Evolutionary conservation across 2,329 filamentous ascomycete genomes (phyloP).

Genomic region (Fusarium ambrosium): DNA sequence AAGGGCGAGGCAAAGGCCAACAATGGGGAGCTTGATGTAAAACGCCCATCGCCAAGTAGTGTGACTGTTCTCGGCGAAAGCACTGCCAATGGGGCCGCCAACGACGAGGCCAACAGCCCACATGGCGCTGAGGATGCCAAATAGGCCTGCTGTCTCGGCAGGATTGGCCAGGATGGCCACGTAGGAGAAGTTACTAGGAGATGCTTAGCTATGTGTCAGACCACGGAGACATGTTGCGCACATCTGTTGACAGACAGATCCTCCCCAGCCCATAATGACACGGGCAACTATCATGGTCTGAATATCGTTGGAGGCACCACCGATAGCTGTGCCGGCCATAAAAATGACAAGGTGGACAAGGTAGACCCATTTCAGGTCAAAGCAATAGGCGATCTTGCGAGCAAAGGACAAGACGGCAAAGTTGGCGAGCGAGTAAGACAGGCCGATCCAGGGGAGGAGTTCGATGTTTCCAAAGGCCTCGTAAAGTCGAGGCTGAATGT

Average conservation of each 20-base stretch:
- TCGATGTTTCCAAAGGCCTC: slow-evolving; percentile 59
- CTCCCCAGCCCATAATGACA: neutral
- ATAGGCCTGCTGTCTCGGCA: neutral
- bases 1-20: slow-evolving; percentile 51
- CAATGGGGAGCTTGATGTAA: slow-evolving; percentile 63
- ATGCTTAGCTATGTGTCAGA: neutral
- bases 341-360: slow-evolving; percentile 31
- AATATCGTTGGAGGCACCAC: neutral
- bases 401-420: slow-evolving; percentile 52
- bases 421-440: slow-evolving; percentile 53
- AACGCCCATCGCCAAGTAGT: slow-evolving; percentile 62
- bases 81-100: neutral
- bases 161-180: neutral
- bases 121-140: neutral
- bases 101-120: slow-evolving; percentile 7
- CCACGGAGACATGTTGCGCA: neutral
- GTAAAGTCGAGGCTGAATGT: slow-evolving; percentile 71
- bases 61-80: slow-evolving; percentile 50
- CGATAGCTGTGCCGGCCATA: slow-evolving; percentile 10
- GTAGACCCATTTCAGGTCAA: neutral
- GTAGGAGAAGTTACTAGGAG: neutral
- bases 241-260: slow-evolving; percentile 1
- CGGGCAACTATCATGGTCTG: slow-evolving; percentile 5
- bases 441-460: slow-evolving; percentile 56
- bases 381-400: slow-evolving; percentile 44